phyloP scores from a whole-genome alignment of 768 basidiomycete species.

The Grammothele lineata region DNA sequence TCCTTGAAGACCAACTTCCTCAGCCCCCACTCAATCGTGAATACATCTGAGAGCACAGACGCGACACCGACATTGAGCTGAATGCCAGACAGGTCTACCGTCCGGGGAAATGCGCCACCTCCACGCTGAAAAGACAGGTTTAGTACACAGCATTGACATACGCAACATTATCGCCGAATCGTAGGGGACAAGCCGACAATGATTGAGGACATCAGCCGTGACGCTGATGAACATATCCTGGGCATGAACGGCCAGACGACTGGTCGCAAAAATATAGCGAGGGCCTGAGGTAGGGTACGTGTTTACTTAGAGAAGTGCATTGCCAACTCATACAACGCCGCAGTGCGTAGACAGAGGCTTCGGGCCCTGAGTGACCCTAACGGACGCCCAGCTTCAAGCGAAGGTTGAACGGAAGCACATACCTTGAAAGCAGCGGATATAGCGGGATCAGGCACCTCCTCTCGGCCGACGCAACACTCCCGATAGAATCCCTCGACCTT shows the following conservation, averaged over 20 bases:
- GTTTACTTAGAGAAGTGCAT: too few relatives aligned
- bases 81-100: slow-evolving; percentile 76
- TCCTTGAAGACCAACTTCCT: slow-evolving; percentile 80
- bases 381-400: too few relatives aligned
- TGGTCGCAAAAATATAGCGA: too few relatives aligned
- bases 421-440: slow-evolving; percentile 75
- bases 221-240: too few relatives aligned
- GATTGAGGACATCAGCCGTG: neutral
- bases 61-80: slow-evolving; percentile 68
- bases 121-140: slow-evolving; percentile 44
- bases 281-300: too few relatives aligned
- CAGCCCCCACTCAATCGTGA: slow-evolving; percentile 91
- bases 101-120: slow-evolving; percentile 53
- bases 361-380: too few relatives aligned
- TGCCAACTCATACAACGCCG: too few relatives aligned
- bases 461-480: slow-evolving; percentile 76
- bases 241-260: too few relatives aligned
- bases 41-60: slow-evolving; percentile 83
- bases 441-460: slow-evolving; percentile 61
- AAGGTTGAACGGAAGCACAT: slow-evolving; percentile 20
- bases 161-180: too few relatives aligned
- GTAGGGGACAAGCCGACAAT: neutral
- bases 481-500: slow-evolving; percentile 84
- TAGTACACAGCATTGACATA: too few relatives aligned
- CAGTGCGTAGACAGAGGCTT: too few relatives aligned